A percentile compares a stretch with the other conserved stretches of the same genome.
Evolutionary conservation across 805 yeast species (phyloP).

Genomic region (Teunomyces cretensis): DNA sequence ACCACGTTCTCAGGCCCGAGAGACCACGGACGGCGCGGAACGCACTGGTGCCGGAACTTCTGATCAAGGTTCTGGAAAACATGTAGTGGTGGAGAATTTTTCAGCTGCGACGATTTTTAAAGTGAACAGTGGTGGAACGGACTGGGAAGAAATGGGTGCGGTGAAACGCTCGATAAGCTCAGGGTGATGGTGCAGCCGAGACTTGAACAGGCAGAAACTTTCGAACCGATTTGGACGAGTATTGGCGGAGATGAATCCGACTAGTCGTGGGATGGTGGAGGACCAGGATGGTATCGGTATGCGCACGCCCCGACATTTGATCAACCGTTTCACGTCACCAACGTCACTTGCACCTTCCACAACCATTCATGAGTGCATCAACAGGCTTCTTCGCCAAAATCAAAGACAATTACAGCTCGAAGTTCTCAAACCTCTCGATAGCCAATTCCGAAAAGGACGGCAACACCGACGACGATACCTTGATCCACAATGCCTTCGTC

Average conservation of each 20-base stretch:
- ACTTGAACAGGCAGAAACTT: too few species aligned
- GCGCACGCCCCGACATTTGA: background rate
- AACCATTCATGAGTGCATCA: background rate
- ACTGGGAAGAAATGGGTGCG: too few species aligned
- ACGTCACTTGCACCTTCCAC: background rate
- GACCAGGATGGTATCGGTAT: background rate
- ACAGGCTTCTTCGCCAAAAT: slow-evolving; percentile 31
- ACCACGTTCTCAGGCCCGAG: background rate
- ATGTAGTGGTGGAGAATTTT: background rate
- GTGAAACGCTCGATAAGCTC: too few species aligned
- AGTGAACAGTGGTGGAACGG: background rate
- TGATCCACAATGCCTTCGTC: slow-evolving; percentile 45
- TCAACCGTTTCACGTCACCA: too few species aligned
- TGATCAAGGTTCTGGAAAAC: background rate
- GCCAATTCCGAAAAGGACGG: slow-evolving; percentile 40
- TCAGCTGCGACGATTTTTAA: background rate
- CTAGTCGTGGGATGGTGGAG: too few species aligned
- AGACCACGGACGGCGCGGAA: background rate
- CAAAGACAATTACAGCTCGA: slow-evolving; percentile 36
- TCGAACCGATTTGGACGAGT: too few species aligned
- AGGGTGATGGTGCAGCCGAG: too few species aligned
- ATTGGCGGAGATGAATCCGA: too few species aligned
- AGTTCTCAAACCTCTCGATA: slow-evolving; percentile 37
- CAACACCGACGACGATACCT: slow-evolving; percentile 33
- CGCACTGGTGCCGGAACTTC: background rate